These are phyloP conservation scores for Exobasidium cylindrosporum DNA, from an alignment of 1,284 basidiomycete species.

Conservation along the genomic window DNA sequence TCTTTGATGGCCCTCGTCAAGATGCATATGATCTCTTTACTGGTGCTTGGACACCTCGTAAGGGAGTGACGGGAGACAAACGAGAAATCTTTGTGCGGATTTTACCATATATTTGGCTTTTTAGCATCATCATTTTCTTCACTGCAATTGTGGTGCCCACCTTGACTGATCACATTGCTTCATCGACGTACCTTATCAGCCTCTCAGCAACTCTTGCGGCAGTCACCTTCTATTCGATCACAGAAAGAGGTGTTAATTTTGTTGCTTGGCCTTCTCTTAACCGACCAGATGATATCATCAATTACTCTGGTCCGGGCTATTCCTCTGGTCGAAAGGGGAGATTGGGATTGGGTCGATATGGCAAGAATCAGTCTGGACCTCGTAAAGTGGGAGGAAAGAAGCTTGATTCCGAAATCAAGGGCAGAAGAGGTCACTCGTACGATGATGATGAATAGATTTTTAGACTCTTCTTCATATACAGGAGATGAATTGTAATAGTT, in stretches of 20 bases:
- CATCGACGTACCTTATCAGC: conserved; percentile 22
- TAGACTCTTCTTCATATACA: no score
- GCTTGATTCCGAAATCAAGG: not conserved
- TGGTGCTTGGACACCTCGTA: conserved; percentile 71
- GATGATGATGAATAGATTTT: not conserved
- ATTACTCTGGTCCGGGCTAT: conserved; percentile 52
- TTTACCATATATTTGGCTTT: conserved; percentile 76
- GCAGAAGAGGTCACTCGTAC: not conserved
- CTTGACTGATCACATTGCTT: conserved; percentile 3
- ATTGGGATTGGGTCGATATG: not conserved
- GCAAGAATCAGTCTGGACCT: not conserved
- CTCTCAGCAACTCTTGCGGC: conserved; percentile 12
- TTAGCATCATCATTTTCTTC: conserved; percentile 72
- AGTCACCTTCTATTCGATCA: conserved; percentile 35
- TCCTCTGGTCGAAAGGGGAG: conserved; percentile 39
- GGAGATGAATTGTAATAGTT: no score
- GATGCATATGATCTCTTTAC: conserved; percentile 74
- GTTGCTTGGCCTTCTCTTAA: conserved; percentile 53
- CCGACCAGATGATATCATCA: conserved; percentile 43
- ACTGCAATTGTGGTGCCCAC: conserved; percentile 33
- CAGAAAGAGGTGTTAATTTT: conserved; percentile 47
- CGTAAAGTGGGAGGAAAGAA: not conserved
- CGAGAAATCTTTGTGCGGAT: conserved; percentile 77
- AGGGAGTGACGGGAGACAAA: conserved; percentile 70
- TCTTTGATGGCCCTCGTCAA: conserved; percentile 89